Base-by-base conservation (phyloP, 1,284 basidiomycete species). In the Ceratobasidium sp. region DNA sequence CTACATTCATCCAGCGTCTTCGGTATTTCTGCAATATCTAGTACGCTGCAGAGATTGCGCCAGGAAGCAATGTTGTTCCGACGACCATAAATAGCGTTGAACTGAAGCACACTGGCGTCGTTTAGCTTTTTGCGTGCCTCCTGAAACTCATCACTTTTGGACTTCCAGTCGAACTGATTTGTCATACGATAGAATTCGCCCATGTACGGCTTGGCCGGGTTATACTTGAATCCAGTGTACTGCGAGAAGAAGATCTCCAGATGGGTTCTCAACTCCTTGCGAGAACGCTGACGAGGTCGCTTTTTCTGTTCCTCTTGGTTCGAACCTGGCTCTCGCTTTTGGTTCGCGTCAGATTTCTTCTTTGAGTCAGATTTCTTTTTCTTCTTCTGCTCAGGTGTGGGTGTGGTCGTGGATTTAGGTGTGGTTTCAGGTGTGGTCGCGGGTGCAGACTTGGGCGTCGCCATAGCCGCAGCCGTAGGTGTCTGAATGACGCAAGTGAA, bases 1-100 rank as follows among this genome's bases (percentile, higher is more conserved):
- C 67, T 46, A 59, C 67, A 70, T 41, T 11, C 21, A 21, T 44
- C 41, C 18, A 58, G 30, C 23, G 47, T 55, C 7, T 58, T 55
- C 11, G 67, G 67, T 49, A 70, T 46, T 18, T 70, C 55, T 9
- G 30, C 16, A 38, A 70, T 43, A 9, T 49, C 26, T 13, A 70
- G 44, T 1, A 70, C 55, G 21, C 54, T 21, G 28, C 67, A 70
- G 18, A 70, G 32, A n/a, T 47, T 70, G 30, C 58, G 54, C 67
- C 67, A 59, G 11, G 43, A 23, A 21, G 26, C 13, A 13, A 59
- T n/a, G 28, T 50, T 30, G 46, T 59, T 70, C 30, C n/a, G 4
- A 11, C 30, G 18, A 1, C 44, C 46, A 21, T 30, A 47, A 46
- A 49, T 35, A 6, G 14, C 47, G 47, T 66, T 66, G 47, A 64